phyloP scores from a whole-genome alignment of 2,329 filamentous ascomycete genomes.

The Talaromyces rugulosus region DNA sequence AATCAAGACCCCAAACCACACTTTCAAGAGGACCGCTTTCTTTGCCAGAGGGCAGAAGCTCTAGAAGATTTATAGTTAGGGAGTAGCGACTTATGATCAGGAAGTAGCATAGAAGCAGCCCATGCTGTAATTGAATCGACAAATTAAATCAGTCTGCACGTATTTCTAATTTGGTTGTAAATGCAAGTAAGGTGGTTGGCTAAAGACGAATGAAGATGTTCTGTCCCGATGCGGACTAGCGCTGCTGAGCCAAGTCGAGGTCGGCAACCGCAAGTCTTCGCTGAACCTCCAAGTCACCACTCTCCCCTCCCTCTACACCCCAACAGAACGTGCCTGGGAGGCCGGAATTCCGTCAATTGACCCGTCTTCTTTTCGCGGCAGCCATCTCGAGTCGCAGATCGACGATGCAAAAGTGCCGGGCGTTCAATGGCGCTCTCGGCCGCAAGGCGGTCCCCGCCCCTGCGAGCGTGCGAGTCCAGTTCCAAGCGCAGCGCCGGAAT shows the following conservation, averaged over 20 bases:
- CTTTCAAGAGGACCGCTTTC: constrained; percentile 25
- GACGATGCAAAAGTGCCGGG: constrained; percentile 45
- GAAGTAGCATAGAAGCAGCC: background rate
- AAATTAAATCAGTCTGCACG: background rate
- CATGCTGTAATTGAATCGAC: background rate
- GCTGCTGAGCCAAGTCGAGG: constrained; percentile 7
- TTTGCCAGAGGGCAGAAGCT: constrained; percentile 26
- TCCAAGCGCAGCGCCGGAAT: constrained; percentile 44
- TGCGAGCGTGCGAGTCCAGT: constrained; percentile 27
- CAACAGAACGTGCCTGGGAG: constrained; percentile 10
- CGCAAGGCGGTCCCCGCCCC: constrained; percentile 33
- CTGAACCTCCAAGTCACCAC: constrained; percentile 5
- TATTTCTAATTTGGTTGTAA: background rate
- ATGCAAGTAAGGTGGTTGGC: background rate
- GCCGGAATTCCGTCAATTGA: constrained; percentile 15
- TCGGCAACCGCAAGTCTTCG: constrained; percentile 10
- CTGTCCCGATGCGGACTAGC: constrained; percentile 10
- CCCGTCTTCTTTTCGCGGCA: constrained; percentile 11
- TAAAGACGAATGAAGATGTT: background rate
- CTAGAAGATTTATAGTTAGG: background rate
- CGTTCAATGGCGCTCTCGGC: constrained; percentile 38
- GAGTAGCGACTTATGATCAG: background rate
- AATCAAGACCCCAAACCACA: constrained; percentile 31
- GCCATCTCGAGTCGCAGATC: constrained; percentile 22
- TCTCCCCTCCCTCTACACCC: constrained; percentile 8